Percentiles rank a stretch among this genome's conserved stretches.
These are phyloP conservation scores for Coemansia javaensis DNA, from an alignment of 192 early-diverging fungal species.

Conservation along the genomic window DNA sequence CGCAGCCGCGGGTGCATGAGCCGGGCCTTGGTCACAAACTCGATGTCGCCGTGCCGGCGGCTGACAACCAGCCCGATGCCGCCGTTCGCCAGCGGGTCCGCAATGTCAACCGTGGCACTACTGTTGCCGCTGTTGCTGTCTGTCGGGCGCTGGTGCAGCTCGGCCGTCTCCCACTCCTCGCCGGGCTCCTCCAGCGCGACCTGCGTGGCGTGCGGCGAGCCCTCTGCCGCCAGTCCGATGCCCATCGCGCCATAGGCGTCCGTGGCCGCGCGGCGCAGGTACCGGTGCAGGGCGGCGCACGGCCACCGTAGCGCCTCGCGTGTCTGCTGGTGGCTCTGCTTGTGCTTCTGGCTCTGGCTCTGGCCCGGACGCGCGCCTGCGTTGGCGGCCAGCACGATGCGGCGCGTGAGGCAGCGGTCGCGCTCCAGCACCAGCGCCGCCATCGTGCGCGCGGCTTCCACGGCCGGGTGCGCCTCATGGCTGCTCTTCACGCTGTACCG, in stretches of 20 bases:
- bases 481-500: not conserved
- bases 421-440: slow-evolving; percentile 7
- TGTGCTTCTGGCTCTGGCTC: too few relatives aligned
- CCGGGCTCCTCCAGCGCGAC: slow-evolving; percentile 31
- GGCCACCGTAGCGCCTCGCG: slow-evolving; percentile 16
- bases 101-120: slow-evolving; percentile 2
- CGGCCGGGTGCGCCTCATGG: not conserved
- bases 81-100: slow-evolving; percentile 23
- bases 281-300: slow-evolving; percentile 5
- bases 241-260: slow-evolving; percentile 6
- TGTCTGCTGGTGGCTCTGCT: not conserved
- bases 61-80: slow-evolving; percentile 28
- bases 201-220: not conserved
- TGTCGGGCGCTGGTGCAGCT: too few relatives aligned
- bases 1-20: slow-evolving; percentile 19
- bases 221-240: not conserved
- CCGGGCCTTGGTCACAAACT: slow-evolving; percentile 20
- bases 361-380: not conserved
- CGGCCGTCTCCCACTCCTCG: slow-evolving; percentile 15
- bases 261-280: slow-evolving; percentile 2
- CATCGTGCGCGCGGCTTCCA: slow-evolving; percentile 18
- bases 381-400: slow-evolving; percentile 19
- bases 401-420: slow-evolving; percentile 9
- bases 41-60: not conserved
- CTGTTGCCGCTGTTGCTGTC: too few relatives aligned